Conservation (phyloP, 2,329 filamentous ascomycete genomes). For the Curvularia sp. region DNA sequence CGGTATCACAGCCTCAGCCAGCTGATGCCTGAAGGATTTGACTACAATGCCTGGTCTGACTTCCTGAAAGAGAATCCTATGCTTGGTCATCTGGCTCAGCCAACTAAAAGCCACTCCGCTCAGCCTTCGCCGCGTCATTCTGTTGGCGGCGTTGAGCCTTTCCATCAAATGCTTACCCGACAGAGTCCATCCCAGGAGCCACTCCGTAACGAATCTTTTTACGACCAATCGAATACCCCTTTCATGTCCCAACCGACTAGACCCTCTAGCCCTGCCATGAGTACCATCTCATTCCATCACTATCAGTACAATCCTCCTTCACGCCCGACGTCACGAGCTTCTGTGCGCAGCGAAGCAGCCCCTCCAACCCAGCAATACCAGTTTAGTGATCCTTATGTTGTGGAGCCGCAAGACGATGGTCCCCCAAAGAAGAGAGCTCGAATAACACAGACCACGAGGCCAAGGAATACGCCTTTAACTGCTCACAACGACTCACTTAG, state of each 20-base stretch:
- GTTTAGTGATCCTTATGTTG: slow-evolving; percentile 31
- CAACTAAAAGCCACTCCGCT: slow-evolving; percentile 26
- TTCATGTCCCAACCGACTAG: slow-evolving; percentile 50
- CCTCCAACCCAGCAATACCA: slow-evolving; percentile 29
- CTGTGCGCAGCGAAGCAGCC: slow-evolving; percentile 44
- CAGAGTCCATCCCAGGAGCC: slow-evolving; percentile 39
- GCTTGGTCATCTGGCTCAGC: slow-evolving; percentile 44
- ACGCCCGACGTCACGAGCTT: slow-evolving; percentile 51
- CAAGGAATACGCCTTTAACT: slow-evolving; percentile 75
- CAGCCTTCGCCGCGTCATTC: slow-evolving; percentile 31
- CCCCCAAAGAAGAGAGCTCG: slow-evolving; percentile 80
- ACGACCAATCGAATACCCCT: slow-evolving; percentile 34
- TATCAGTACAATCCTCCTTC: slow-evolving; percentile 45
- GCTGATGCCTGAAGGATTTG: slow-evolving; percentile 66
- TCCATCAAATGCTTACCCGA: slow-evolving; percentile 50
- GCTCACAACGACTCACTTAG: slow-evolving; percentile 79
- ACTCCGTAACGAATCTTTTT: slow-evolving; percentile 38
- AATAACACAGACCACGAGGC: slow-evolving; percentile 74
- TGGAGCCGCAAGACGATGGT: slow-evolving; percentile 57
- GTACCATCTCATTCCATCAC: slow-evolving; percentile 49
- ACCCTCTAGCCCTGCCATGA: slow-evolving; percentile 55
- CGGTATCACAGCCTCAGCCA: slow-evolving; percentile 66
- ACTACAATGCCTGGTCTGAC: slow-evolving; percentile 78
- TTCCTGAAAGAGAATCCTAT: slow-evolving; percentile 75
- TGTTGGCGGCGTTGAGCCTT: slow-evolving; percentile 44